Evolutionary conservation across 2,329 filamentous ascomycete species (phyloP).

Genomic region (Rhynchosporium secalis): DNA sequence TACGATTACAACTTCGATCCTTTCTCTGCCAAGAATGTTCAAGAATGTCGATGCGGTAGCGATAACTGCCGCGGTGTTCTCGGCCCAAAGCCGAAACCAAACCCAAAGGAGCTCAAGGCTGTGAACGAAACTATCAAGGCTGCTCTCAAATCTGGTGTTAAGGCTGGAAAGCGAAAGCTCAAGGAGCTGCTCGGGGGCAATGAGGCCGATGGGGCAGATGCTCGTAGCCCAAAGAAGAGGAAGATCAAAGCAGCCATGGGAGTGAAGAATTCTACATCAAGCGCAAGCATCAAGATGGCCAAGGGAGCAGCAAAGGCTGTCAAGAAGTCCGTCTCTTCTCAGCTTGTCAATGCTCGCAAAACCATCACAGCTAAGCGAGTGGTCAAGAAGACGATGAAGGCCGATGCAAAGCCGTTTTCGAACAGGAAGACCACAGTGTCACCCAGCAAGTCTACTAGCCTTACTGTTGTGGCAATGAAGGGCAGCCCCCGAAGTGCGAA

Average conservation of each 20-base stretch:
- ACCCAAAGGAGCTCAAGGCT: conserved; percentile 50
- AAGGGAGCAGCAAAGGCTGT: conserved; percentile 43
- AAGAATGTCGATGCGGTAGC: conserved; percentile 64
- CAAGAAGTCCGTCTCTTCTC: conserved; percentile 43
- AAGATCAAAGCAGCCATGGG: conserved; percentile 48
- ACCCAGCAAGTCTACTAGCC: conserved; percentile 32
- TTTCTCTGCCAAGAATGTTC: conserved; percentile 68
- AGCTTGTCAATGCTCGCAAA: conserved; percentile 30
- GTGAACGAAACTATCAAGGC: conserved; percentile 47
- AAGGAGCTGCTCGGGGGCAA: conserved; percentile 50
- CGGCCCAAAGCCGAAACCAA: conserved; percentile 53
- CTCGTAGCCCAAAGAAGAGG: conserved; percentile 45
- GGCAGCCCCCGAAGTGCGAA: conserved; percentile 17
- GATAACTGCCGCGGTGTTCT: conserved; percentile 64
- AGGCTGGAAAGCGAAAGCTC: conserved; percentile 57
- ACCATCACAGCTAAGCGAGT: conserved; percentile 26
- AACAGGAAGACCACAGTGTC: conserved; percentile 30
- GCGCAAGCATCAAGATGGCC: conserved; percentile 39
- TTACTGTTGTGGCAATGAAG: conserved; percentile 29
- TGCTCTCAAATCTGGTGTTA: conserved; percentile 42
- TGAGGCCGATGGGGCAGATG: conserved; percentile 28
- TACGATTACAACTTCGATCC: conserved; percentile 84
- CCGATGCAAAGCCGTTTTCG: conserved; percentile 34
- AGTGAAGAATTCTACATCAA: conserved; percentile 41
- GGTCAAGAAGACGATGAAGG: conserved; percentile 29